phyloP scores from a whole-genome alignment of 2,329 filamentous ascomycete species.

The Ophiocordyceps robertsii region DNA sequence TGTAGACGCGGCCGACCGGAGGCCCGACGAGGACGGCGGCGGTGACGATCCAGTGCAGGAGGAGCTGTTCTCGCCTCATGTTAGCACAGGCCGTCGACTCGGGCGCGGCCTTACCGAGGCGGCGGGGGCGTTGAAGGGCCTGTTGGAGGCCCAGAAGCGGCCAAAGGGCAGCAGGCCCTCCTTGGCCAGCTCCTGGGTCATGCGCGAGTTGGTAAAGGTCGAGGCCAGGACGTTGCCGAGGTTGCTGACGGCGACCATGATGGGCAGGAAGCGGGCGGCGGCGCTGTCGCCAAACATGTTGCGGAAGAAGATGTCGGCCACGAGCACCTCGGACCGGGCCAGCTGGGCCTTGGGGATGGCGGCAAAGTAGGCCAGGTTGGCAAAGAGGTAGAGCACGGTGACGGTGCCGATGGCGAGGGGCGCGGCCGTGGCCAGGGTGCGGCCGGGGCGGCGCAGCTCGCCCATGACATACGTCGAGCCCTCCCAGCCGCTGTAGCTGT shows the following conservation, averaged over 20 bases:
- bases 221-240: conserved; percentile 49
- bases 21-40: neutral
- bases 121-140: conserved; percentile 33
- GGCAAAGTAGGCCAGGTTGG: conserved; percentile 53
- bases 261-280: conserved; percentile 32
- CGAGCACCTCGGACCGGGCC: conserved; percentile 42
- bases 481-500: conserved; percentile 51
- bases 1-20: neutral
- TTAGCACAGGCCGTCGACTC: neutral
- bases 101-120: neutral
- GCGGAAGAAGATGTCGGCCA: conserved; percentile 46
- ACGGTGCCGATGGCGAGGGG: conserved; percentile 44
- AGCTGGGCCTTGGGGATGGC: conserved; percentile 46
- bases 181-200: conserved; percentile 55
- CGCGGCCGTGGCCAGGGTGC: conserved; percentile 40
- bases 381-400: conserved; percentile 47
- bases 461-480: conserved; percentile 49
- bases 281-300: conserved; percentile 47
- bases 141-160: conserved; percentile 54
- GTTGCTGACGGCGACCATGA: conserved; percentile 47
- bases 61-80: neutral
- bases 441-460: conserved; percentile 40
- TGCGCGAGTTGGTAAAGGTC: conserved; percentile 42
- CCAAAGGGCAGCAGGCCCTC: conserved; percentile 55
- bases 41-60: conserved; percentile 1